Base-by-base conservation (phyloP, 129 eudicot species). In the Helianthus tuberosus region DNA sequence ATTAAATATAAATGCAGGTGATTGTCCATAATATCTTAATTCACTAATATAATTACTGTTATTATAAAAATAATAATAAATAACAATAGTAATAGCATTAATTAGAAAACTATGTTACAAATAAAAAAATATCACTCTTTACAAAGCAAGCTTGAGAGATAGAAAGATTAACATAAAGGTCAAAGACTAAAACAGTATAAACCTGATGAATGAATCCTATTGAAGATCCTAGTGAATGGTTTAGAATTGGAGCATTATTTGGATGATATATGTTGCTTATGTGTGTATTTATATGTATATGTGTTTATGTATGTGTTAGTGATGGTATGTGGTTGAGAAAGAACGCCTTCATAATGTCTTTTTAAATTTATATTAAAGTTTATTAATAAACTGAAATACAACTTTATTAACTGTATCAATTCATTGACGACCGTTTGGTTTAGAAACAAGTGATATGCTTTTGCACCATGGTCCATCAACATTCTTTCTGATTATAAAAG, bases 101-200 rank as follows among this genome's bases (percentile, higher is more conserved):
- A 25, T 49, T 47, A 75, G 20, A 66, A 53, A 12, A 23, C 72
- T 6, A 41, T 39, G 43, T 27, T 61, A 23, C 13, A 63, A 62
- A 2, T 12, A 76, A 68, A 16, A 27, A 58, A 68, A 41, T 61
- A 14, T 46, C 43, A 27, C 48, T 46, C 32, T 11, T 77, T 77
- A 69, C 27, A 69, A 69, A 67, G 48, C 67, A 66, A 66, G n/a
- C 67, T 54, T 29, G 47, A 43, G 67, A 52, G 5, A 41, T 57
- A 52, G 64, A 23, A 51, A 46, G 79, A 13, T 52, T 53, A n/a
- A 64, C 32, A 75, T 41, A 25, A 66, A 53, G 35, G 58, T 66
- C 66, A 52, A 54, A 23, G 9, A n/a, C 14, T 66, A 50, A 50
- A 36, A 11, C 25, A 75, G 41, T 67, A 68, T 47, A 68, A 55